Conservation (phyloP, 768 basidiomycete species). For the Phanerochaete sordida region DNA sequence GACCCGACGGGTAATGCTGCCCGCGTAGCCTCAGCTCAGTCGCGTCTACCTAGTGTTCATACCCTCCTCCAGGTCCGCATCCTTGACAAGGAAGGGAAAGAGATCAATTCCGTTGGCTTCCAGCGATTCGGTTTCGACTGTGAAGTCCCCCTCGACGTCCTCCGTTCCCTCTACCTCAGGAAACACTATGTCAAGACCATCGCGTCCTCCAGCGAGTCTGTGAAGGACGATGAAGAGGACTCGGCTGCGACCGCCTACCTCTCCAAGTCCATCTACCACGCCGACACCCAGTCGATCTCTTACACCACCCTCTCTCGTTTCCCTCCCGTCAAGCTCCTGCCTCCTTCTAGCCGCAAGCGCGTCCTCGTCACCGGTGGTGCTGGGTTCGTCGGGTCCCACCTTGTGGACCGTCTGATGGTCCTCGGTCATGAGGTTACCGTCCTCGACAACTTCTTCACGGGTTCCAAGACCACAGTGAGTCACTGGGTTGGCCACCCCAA, state of each 20-base stretch:
- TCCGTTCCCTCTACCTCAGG: constrained; percentile 87
- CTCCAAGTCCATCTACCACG: constrained; percentile 85
- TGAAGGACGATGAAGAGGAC: constrained; percentile 32
- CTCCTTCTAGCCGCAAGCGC: constrained; percentile 77
- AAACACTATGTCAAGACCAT: constrained; percentile 65
- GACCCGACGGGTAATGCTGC: neutral
- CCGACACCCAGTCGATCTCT: constrained; percentile 76
- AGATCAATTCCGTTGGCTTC: constrained; percentile 79
- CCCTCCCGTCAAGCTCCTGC: constrained; percentile 86
- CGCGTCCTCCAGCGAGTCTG: constrained; percentile 21
- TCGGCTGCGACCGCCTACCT: constrained; percentile 51
- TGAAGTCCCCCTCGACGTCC: constrained; percentile 71
- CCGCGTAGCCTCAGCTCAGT: neutral
- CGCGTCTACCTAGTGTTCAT: constrained; percentile 8
- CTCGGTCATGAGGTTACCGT: constrained; percentile 98
- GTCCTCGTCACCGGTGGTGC: constrained; percentile 96
- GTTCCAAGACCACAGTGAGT: constrained; percentile 93
- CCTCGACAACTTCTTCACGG: constrained; percentile 98
- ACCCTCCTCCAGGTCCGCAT: constrained; percentile 47
- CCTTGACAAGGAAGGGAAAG: constrained; percentile 70
- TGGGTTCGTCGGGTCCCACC: constrained; percentile 98
- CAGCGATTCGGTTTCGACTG: constrained; percentile 89
- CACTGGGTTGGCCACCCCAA: constrained; percentile 98
- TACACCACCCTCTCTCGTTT: constrained; percentile 91
- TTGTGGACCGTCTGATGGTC: constrained; percentile 96